phyloP scores from a whole-genome alignment of 75 land plant genomes.

The Picea glauca region DNA sequence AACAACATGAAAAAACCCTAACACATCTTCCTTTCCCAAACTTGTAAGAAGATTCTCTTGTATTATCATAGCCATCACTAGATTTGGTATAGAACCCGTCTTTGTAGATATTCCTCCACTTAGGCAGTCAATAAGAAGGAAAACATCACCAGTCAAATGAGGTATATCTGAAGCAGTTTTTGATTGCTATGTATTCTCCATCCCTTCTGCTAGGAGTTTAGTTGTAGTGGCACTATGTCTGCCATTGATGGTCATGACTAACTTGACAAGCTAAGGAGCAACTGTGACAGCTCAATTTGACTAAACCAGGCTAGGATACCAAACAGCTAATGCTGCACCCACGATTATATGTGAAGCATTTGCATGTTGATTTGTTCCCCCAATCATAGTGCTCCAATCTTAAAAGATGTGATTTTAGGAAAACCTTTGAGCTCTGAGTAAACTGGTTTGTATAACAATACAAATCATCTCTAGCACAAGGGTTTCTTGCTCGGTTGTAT shows the following conservation, averaged over 20 bases:
- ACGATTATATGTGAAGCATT: slow-evolving; percentile 74
- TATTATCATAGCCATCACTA: slow-evolving; percentile 33
- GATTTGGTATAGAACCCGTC: slow-evolving; percentile 11
- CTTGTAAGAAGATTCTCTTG: slow-evolving; percentile 78
- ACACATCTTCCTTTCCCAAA: slow-evolving; percentile 74
- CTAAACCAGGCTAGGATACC: slow-evolving; percentile 78
- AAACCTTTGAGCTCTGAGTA: too few relatives aligned
- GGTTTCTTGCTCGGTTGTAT: too few relatives aligned
- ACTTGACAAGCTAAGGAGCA: slow-evolving; percentile 64
- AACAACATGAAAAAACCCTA: slow-evolving; percentile 49
- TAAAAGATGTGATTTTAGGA: too few relatives aligned
- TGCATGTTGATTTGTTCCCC: slow-evolving; percentile 83
- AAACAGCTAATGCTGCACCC: slow-evolving; percentile 78
- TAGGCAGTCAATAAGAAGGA: slow-evolving; percentile 76
- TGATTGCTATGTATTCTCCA: slow-evolving; percentile 77
- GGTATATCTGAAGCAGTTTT: slow-evolving; percentile 65
- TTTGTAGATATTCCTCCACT: slow-evolving; percentile 35
- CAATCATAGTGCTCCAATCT: slow-evolving; percentile 74
- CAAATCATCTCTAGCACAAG: too few relatives aligned
- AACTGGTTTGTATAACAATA: too few relatives aligned
- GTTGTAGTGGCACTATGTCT: slow-evolving; percentile 85
- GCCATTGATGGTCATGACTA: slow-evolving; percentile 77
- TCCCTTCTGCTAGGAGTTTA: slow-evolving; percentile 86
- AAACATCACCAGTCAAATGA: slow-evolving; percentile 64
- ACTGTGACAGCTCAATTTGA: slow-evolving; percentile 41